Percentiles rank a stretch among this genome's conserved stretches.
Conservation (phyloP, 2,329 filamentous ascomycete genomes). For the Monosporascus sp. region DNA sequence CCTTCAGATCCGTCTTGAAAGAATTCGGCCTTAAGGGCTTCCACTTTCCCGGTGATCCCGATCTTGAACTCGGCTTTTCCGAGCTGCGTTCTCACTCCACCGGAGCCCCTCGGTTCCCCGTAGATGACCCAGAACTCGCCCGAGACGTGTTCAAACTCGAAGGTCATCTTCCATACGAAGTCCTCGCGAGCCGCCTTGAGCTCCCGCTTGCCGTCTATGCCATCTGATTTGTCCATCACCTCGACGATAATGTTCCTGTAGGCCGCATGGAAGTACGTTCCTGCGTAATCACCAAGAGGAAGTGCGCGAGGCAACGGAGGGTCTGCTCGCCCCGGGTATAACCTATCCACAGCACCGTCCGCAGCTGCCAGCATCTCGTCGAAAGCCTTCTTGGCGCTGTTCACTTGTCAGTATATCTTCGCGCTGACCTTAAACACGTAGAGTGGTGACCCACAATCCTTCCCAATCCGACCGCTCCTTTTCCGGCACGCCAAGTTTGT, state of each 20-base stretch:
- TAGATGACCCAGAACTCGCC: slow-evolving; percentile 30
- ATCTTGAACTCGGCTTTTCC: slow-evolving; percentile 27
- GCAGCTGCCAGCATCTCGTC: slow-evolving; percentile 15
- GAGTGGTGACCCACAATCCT: slow-evolving; percentile 21
- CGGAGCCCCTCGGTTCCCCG: slow-evolving; percentile 9
- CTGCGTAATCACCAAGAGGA: slow-evolving; percentile 30
- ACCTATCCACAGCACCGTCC: slow-evolving; percentile 25
- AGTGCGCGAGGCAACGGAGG: slow-evolving; percentile 29
- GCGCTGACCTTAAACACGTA: not conserved
- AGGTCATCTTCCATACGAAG: slow-evolving; percentile 26
- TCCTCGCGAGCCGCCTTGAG: slow-evolving; percentile 22
- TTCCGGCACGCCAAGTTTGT: slow-evolving; percentile 29
- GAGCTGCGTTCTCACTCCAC: slow-evolving; percentile 10
- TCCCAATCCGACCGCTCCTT: slow-evolving; percentile 31
- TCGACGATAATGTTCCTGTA: slow-evolving; percentile 32
- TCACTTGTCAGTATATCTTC: not conserved
- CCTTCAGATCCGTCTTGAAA: slow-evolving; percentile 24
- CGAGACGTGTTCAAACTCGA: slow-evolving; percentile 29
- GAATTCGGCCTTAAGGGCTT: slow-evolving; percentile 26
- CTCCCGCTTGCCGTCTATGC: slow-evolving; percentile 1
- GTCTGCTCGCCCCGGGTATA: slow-evolving; percentile 33
- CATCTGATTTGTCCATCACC: slow-evolving; percentile 1
- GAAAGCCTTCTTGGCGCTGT: slow-evolving; percentile 11
- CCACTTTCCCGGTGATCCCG: slow-evolving; percentile 21
- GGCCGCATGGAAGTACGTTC: slow-evolving; percentile 39